Base-by-base conservation (phyloP, 2,329 filamentous ascomycete species). In the Trichoderma breve region DNA sequence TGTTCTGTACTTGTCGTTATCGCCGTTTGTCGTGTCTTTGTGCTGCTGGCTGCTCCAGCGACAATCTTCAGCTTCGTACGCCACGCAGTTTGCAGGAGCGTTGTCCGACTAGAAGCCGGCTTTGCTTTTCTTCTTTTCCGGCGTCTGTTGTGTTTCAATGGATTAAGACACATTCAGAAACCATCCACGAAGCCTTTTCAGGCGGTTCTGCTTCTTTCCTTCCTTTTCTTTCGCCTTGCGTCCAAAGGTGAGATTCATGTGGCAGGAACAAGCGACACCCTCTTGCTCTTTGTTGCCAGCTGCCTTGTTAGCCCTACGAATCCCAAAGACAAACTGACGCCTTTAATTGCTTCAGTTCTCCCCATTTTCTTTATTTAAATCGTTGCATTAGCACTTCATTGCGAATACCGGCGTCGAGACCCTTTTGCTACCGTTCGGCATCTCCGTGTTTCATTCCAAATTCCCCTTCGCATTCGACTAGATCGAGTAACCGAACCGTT, bases 221-320 rank as follows among this genome's bases (percentile, higher is more conserved):
- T 73, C 57, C 72, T 64, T 73, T 32, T 43, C 32, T 11, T 15
- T 66, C 26, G 26, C 61, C 51, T 70, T 70, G 30, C 64, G 57
- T 68, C 63, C 68, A 55, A 60, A 72, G 66, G 72, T 73, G 66
- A 72, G 72, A 69, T 51, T 47, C 34, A 26, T 62, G 39, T 39
- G 51, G 65, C 53, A 68, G 36, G 53, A 72, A n/a, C 65, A 30
- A 39, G 28, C 30, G 47, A 18, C 30, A 18, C 60, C 51, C 51
- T 66, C 57, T 24, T 63, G 14, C 34, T 39, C 36, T n/a, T n/a
- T 43, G 39, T 43, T 43, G 47, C 32, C 51, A 70, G n/a, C 28
- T 32, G n/a, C 32, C 28, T 18, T 7, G 28, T 21, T 51, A 34
- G 64, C 32, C 39, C 47, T 53, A 34, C 57, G 43, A 43, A 32